phyloP scores from a whole-genome alignment of 768 basidiomycete genomes.

The Clitopilus passeckerianus region DNA sequence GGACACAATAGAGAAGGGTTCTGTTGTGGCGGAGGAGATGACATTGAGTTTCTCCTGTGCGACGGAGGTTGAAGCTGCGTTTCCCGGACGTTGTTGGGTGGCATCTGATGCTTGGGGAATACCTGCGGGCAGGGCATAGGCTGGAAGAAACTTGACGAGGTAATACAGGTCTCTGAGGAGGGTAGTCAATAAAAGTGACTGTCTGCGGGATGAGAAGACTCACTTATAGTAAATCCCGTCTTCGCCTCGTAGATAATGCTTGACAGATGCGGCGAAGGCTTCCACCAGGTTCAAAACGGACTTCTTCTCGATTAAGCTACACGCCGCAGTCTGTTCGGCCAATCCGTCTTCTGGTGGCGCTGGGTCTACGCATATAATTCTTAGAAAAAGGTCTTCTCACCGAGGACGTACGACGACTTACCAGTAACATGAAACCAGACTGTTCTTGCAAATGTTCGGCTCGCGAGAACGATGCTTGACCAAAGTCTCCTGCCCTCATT shows the following conservation, averaged over 20 bases:
- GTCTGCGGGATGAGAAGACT: conserved; percentile 17
- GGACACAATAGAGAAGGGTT: too few species aligned
- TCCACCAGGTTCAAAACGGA: conserved; percentile 63
- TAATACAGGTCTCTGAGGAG: conserved; percentile 52
- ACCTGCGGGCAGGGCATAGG: conserved; percentile 52
- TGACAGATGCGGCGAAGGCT: conserved; percentile 60
- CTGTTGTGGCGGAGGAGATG: too few species aligned
- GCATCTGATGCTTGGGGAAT: conserved; percentile 33
- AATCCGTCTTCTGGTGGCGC: conserved; percentile 12
- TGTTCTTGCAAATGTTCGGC: conserved; percentile 52
- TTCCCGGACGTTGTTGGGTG: neutral
- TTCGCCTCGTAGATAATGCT: conserved; percentile 67
- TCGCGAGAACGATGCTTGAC: conserved; percentile 60
- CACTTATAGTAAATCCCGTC: conserved; percentile 44
- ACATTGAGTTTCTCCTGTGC: neutral
- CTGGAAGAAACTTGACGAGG: conserved; percentile 68
- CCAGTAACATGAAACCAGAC: conserved; percentile 69
- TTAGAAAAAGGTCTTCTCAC: neutral
- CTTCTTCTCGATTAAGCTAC: conserved; percentile 61
- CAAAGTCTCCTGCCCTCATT: conserved; percentile 68
- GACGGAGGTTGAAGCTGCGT: neutral
- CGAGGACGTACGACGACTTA: conserved; percentile 17
- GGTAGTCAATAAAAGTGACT: neutral
- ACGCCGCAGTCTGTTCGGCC: conserved; percentile 30
- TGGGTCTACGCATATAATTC: neutral